These are phyloP conservation scores for Elaeis oleifera DNA, from an alignment of 202 grass and related monocot genomes.

Conservation along the genomic window DNA sequence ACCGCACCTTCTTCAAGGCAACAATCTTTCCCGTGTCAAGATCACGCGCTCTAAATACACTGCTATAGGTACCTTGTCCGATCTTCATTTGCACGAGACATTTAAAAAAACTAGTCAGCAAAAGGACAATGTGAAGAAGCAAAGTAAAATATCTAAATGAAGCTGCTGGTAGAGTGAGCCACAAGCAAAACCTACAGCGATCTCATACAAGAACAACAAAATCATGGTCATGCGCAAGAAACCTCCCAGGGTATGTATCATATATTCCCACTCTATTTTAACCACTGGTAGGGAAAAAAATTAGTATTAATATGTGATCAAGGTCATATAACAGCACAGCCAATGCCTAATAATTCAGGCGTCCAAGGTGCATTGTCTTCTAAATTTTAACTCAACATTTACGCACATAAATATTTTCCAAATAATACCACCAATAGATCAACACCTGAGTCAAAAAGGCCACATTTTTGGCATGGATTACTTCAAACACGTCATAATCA, in stretches of 20 bases:
- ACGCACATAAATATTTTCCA: too few relatives aligned
- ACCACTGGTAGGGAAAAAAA: not conserved
- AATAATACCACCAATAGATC: too few relatives aligned
- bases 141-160: not conserved
- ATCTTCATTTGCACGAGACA: constrained; percentile 34
- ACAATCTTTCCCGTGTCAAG: constrained; percentile 76
- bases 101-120: constrained; percentile 6
- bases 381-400: too few relatives aligned
- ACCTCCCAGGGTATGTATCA: not conserved
- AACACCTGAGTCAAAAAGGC: too few relatives aligned
- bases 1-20: constrained; percentile 95
- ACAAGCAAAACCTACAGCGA: not conserved
- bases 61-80: constrained; percentile 98
- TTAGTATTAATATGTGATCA: not conserved
- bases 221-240: too few relatives aligned
- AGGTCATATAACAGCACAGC: too few relatives aligned
- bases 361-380: too few relatives aligned
- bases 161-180: not conserved
- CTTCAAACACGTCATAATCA: too few relatives aligned
- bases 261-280: too few relatives aligned
- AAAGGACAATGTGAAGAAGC: not conserved
- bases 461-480: too few relatives aligned
- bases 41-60: constrained; percentile 82
- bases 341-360: too few relatives aligned
- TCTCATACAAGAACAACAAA: too few relatives aligned